phyloP scores from a whole-genome alignment of 352 stramenopile species.

The Globisporangium paddicum region DNA sequence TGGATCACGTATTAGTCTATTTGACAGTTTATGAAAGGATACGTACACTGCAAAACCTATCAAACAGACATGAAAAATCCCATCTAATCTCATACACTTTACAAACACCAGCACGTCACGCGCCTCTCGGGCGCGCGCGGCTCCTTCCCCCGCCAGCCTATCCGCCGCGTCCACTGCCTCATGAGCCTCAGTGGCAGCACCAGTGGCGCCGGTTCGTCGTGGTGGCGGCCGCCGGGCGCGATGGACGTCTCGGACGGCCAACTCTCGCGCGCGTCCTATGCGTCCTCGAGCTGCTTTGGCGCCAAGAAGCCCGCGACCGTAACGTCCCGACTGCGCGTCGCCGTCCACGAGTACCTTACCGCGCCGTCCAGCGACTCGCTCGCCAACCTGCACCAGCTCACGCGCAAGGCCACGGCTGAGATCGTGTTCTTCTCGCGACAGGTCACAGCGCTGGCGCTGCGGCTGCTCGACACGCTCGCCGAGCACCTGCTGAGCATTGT shows the following conservation, averaged over 20 bases:
- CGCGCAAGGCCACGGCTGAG: conserved; percentile 32
- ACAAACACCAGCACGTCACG: conserved; percentile 1
- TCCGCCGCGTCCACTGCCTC: not conserved
- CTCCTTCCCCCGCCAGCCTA: not conserved
- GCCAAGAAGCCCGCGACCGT: conserved; percentile 12
- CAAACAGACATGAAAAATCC: too few species aligned
- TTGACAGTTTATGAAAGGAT: not conserved
- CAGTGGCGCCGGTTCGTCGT: conserved; percentile 17
- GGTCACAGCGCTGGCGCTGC: conserved; percentile 37
- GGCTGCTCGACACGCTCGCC: conserved; percentile 54
- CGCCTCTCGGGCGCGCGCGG: not conserved
- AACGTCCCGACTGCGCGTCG: conserved; percentile 25
- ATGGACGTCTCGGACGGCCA: conserved; percentile 43
- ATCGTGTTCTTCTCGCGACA: conserved; percentile 40
- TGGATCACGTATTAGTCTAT: not conserved
- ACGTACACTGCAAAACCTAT: not conserved
- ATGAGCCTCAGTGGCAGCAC: conserved; percentile 14
- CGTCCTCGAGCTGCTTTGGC: conserved; percentile 15
- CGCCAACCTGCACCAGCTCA: conserved; percentile 36
- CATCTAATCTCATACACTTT: too few species aligned
- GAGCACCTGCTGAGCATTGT: conserved; percentile 37
- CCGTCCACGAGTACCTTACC: conserved; percentile 34
- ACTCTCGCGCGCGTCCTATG: conserved; percentile 32
- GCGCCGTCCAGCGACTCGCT: conserved; percentile 25
- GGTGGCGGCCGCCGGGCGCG: conserved; percentile 31